phyloP scores from a whole-genome alignment of 2,329 filamentous ascomycete species.

The Fusarium mexicanum region DNA sequence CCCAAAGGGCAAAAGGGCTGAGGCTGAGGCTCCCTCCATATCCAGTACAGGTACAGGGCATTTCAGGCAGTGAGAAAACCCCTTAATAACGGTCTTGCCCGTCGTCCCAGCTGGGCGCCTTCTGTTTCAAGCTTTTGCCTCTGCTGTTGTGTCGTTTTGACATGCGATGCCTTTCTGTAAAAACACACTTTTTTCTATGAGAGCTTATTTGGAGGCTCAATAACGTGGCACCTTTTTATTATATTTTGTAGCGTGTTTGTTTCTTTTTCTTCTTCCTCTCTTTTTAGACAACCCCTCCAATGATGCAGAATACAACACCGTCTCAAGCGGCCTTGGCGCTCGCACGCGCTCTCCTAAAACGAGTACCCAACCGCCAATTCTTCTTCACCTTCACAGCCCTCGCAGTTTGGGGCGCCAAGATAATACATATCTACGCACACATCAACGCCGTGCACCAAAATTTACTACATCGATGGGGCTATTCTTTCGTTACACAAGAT shows the following conservation, averaged over 20 bases:
- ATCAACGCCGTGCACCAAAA: slow-evolving; percentile 37
- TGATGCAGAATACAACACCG: neutral
- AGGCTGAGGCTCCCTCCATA: neutral
- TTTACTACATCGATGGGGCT: slow-evolving; percentile 27
- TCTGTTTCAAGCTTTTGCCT: neutral
- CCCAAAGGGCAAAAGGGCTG: neutral
- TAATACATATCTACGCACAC: slow-evolving; percentile 47
- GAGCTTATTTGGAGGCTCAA: neutral
- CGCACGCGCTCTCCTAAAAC: slow-evolving; percentile 12
- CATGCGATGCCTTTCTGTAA: neutral
- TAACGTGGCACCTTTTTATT: neutral
- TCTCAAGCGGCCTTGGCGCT: neutral
- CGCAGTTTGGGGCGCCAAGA: slow-evolving; percentile 46
- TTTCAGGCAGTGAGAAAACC: neutral
- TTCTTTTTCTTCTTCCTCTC: neutral
- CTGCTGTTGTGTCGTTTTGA: neutral
- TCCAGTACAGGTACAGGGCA: neutral
- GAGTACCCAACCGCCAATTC: slow-evolving; percentile 44
- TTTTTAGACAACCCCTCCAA: neutral
- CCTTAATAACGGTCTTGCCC: neutral
- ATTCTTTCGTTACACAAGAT: slow-evolving; percentile 50
- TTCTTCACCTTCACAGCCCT: slow-evolving; percentile 47
- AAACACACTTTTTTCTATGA: neutral
- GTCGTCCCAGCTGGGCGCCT: neutral
- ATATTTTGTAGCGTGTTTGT: neutral